Evolutionary conservation across 2,329 filamentous ascomycete species (phyloP), one percentile per base, ranked within the genome.

Genomic region (Stemphylium beticola): DNA sequence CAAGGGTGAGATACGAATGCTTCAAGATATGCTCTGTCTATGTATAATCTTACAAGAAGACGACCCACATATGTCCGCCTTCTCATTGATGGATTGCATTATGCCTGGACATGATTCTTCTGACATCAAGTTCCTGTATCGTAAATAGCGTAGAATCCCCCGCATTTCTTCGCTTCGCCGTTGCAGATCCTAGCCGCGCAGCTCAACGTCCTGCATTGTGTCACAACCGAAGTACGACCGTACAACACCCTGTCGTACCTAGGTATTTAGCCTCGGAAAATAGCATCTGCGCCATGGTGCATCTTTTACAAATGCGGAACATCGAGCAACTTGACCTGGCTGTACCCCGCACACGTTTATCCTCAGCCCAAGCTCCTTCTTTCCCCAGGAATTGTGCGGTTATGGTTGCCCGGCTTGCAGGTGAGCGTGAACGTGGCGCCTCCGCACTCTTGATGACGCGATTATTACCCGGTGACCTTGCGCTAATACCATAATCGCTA

Each of bases 241-340:
- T 9, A 47, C 32, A 38, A 53, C 32, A 53, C 31, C 22, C 37
- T 49, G 38, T 53, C 42, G 50, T 42, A 53, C 49, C 43, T 49
- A 49, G 50, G 50, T 42, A 53, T 53, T 49, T 49, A 49, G 50
- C 50, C 50, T 53, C 50, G 50, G 50, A 34, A 38, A 20, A 49
- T 42, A 20, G 18, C 8, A 29, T 0, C 18, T 31, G 37, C 38
- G 31, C 42, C 32, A n/a, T 31, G 17, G 32, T 37, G 31, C 11
- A 8, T 31, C 32, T 12, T 38, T 20, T 12, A 14, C 31, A 37
- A 29, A 48, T 4, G 10, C 12, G 14, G 14, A 12, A 10, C 4
- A 22, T 17, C 2, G 33, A 36, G 10, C n/a, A 33, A 36, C 20
- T 22, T 31, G 26, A 41, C 22, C 17, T 26, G 26, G 14, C 14